phyloP scores from a whole-genome alignment of 2,329 filamentous ascomycete genomes.

The Sporothrix phasma region DNA sequence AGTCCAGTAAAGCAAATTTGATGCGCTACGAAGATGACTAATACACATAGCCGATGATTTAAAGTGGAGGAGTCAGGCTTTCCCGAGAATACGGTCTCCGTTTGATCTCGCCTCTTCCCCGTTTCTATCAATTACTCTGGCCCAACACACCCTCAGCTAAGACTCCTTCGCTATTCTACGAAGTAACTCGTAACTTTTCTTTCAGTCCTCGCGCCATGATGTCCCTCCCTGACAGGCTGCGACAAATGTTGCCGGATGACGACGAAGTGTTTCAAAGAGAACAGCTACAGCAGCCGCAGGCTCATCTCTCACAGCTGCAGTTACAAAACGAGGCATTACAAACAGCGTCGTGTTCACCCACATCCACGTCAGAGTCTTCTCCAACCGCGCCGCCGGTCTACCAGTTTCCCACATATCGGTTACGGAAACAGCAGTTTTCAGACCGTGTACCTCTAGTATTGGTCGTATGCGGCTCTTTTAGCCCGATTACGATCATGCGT shows the following conservation, averaged over 20 bases:
- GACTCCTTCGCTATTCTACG: too few species aligned
- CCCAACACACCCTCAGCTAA: too few species aligned
- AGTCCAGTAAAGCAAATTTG: too few species aligned
- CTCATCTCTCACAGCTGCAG: neutral
- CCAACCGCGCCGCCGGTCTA: conserved; percentile 4
- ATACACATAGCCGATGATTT: too few species aligned
- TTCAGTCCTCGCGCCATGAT: neutral
- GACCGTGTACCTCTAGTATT: conserved; percentile 27
- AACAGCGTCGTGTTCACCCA: neutral
- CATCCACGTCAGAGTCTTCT: neutral
- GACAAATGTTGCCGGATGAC: neutral
- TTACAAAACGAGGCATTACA: neutral
- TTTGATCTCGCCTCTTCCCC: too few species aligned
- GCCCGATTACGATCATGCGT: conserved; percentile 24
- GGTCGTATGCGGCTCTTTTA: conserved; percentile 29
- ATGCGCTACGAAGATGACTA: too few species aligned
- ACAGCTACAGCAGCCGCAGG: neutral
- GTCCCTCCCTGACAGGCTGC: neutral
- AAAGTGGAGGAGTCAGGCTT: too few species aligned
- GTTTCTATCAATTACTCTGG: too few species aligned
- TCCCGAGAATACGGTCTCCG: too few species aligned
- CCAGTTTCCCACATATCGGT: conserved; percentile 17
- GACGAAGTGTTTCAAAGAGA: neutral
- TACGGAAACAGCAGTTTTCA: conserved; percentile 14
- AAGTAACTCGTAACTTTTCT: too few species aligned